Evolutionary conservation across 2,329 filamentous ascomycete genomes (phyloP).

Genomic region (Hypoxylon rubiginosum): DNA sequence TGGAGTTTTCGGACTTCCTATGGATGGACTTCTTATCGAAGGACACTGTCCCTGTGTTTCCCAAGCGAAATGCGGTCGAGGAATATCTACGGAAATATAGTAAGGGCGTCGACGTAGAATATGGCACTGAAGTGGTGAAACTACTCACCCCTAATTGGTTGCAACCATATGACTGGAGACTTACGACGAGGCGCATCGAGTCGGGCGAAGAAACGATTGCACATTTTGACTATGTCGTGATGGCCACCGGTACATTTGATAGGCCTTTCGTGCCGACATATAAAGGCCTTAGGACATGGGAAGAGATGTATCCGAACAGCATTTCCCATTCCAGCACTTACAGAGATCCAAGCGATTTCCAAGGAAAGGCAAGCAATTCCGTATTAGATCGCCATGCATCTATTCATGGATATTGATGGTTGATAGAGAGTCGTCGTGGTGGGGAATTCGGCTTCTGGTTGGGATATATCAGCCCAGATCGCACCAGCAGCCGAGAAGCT

Average conservation of each 20-base stretch:
- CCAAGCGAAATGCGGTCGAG: not conserved
- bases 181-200: not conserved
- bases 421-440: constrained; percentile 10
- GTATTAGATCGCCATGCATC: not conserved
- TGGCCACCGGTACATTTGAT: not conserved
- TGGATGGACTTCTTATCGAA: constrained; percentile 11
- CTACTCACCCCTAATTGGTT: not conserved
- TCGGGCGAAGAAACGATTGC: not conserved
- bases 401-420: not conserved
- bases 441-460: constrained; percentile 12
- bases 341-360: not conserved
- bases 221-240: not conserved
- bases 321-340: constrained; percentile 7
- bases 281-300: not conserved
- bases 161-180: not conserved
- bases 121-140: constrained; percentile 1
- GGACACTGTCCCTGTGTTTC: not conserved
- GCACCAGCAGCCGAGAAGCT: constrained; percentile 5
- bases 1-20: constrained; percentile 12
- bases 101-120: not conserved
- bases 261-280: not conserved
- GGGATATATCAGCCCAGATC: constrained; percentile 12
- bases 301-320: not conserved
- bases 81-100: constrained; percentile 1
- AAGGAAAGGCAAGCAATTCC: constrained; percentile 1